phyloP scores from a whole-genome alignment of 1,284 basidiomycete species.

The Apiotrichum sp. region DNA sequence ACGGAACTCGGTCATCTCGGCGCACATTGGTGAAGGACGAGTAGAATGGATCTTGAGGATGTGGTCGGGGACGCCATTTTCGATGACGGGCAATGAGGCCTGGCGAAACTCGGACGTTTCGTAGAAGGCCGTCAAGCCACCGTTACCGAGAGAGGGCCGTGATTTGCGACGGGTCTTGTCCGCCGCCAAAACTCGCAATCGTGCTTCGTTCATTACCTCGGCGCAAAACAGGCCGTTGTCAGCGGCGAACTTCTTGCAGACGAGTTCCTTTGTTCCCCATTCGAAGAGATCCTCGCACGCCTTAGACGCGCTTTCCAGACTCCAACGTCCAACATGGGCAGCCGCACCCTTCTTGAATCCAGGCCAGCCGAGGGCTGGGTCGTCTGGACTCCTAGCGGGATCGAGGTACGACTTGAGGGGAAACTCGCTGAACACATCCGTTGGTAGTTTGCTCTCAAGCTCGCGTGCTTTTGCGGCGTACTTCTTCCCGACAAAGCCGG shows the following conservation, averaged over 20 bases:
- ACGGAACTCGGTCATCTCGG: conserved; percentile 32
- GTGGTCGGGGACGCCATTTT: conserved; percentile 16
- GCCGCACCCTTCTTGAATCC: conserved; percentile 33
- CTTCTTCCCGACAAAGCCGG: conserved; percentile 54
- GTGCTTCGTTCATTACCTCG: conserved; percentile 30
- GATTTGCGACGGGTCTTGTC: neutral
- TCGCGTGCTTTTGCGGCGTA: conserved; percentile 57
- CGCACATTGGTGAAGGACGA: conserved; percentile 29
- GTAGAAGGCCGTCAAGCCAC: conserved; percentile 21
- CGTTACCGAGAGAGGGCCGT: neutral
- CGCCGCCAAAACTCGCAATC: neutral
- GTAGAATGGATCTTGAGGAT: conserved; percentile 31
- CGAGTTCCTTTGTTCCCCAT: conserved; percentile 69
- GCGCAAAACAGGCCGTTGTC: conserved; percentile 30
- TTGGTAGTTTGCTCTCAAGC: conserved; percentile 51
- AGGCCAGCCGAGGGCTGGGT: conserved; percentile 31
- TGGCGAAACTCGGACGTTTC: neutral
- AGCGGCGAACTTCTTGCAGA: conserved; percentile 39
- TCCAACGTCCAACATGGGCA: conserved; percentile 31
- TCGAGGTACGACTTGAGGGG: conserved; percentile 66
- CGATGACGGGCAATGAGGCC: neutral
- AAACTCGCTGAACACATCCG: conserved; percentile 57
- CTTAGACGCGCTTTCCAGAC: conserved; percentile 63
- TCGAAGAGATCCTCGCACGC: conserved; percentile 81
- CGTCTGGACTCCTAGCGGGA: conserved; percentile 48